These are phyloP conservation scores for Nevesoporus exiguus DNA, from an alignment of 768 basidiomycete genomes.

Conservation along the genomic window DNA sequence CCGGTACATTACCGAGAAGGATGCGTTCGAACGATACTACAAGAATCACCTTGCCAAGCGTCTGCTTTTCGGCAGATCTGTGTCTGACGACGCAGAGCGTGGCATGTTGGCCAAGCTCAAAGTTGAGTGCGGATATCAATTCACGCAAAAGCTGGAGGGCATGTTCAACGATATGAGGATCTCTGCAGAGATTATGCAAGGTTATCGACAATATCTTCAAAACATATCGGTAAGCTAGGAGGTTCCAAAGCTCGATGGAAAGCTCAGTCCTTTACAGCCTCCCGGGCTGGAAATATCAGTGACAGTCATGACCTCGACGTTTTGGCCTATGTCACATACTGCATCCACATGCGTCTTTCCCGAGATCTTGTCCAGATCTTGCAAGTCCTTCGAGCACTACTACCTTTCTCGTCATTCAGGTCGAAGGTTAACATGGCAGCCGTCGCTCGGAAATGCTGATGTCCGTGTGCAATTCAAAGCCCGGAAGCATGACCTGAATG, in stretches of 20 bases:
- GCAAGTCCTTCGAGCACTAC: slow-evolving; percentile 81
- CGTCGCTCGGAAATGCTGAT: slow-evolving; percentile 86
- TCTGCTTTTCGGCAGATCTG: slow-evolving; percentile 77
- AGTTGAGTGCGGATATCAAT: slow-evolving; percentile 93
- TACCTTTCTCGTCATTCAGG: slow-evolving; percentile 90
- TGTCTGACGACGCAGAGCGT: slow-evolving; percentile 96
- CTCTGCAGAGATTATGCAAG: slow-evolving; percentile 75
- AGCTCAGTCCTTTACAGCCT: slow-evolving; percentile 42
- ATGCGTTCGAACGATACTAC: slow-evolving; percentile 97
- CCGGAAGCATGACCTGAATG: slow-evolving; percentile 83
- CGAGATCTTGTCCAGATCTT: slow-evolving; percentile 54
- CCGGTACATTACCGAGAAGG: slow-evolving; percentile 91
- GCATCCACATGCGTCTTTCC: slow-evolving; percentile 67
- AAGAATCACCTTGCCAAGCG: slow-evolving; percentile 94
- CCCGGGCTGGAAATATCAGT: slow-evolving; percentile 80
- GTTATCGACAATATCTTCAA: slow-evolving; percentile 61
- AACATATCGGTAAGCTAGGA: slow-evolving; percentile 52
- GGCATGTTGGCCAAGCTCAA: slow-evolving; percentile 97
- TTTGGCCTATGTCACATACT: slow-evolving; percentile 85
- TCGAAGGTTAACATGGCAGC: slow-evolving; percentile 88
- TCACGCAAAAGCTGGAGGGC: slow-evolving; percentile 96
- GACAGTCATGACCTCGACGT: slow-evolving; percentile 93
- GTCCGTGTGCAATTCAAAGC: slow-evolving; percentile 78
- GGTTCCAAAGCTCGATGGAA: background rate
- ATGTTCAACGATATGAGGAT: slow-evolving; percentile 98